Evolutionary conservation across 495 filamentous ascomycete genomes (phyloP).

Genomic region (Darksidea phi): DNA sequence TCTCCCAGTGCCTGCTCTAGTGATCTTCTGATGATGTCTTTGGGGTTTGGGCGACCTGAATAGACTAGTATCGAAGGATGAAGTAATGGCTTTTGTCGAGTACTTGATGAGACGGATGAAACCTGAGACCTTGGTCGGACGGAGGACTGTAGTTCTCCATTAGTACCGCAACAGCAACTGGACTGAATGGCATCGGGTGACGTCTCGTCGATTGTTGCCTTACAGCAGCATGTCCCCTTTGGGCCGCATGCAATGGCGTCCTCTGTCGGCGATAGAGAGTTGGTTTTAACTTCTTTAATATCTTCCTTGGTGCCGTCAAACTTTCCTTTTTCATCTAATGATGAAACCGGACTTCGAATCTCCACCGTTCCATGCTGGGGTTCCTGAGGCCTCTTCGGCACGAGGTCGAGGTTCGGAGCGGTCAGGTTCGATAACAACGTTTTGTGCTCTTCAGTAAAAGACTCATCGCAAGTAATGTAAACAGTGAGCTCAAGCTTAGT

Average conservation of each 20-base stretch:
- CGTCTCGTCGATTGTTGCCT: conserved; percentile 51
- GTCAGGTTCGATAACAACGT: conserved; percentile 23
- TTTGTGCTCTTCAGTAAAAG: conserved; percentile 38
- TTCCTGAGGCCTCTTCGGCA: conserved; percentile 6
- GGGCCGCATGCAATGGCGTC: conserved; percentile 40
- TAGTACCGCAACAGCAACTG: conserved; percentile 40
- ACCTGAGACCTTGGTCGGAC: conserved; percentile 21
- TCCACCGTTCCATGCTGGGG: conserved; percentile 20
- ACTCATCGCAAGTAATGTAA: conserved; percentile 62
- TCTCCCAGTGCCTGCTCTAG: conserved; percentile 78
- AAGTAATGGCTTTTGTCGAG: conserved; percentile 23
- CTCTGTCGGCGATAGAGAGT: neutral
- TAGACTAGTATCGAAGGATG: conserved; percentile 37
- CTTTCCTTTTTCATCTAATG: conserved; percentile 26
- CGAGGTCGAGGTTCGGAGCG: conserved; percentile 5
- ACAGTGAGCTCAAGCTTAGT: conserved; percentile 55
- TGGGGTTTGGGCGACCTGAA: conserved; percentile 48
- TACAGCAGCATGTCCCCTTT: conserved; percentile 55
- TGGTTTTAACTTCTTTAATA: conserved; percentile 16
- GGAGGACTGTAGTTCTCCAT: conserved; percentile 26
- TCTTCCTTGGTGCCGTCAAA: conserved; percentile 15
- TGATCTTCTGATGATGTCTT: conserved; percentile 51
- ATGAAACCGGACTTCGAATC: conserved; percentile 6
- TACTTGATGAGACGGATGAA: conserved; percentile 19
- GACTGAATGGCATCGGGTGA: conserved; percentile 35